Base-by-base conservation (phyloP, 331 rosid species). In the Quercus phellos region DNA sequence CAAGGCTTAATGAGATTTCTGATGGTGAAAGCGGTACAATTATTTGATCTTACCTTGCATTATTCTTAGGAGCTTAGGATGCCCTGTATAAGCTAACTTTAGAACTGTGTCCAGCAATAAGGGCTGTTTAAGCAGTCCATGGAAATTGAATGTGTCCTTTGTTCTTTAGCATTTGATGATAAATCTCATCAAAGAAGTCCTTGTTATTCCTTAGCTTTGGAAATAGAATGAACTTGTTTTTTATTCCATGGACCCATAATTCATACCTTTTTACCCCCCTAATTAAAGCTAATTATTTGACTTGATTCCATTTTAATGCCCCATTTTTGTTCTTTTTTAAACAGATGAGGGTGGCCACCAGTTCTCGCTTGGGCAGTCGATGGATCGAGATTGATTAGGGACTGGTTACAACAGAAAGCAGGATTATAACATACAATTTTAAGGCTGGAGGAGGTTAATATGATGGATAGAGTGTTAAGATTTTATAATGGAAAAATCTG, bases 21-120 rank as follows among this genome's bases (percentile, higher is more conserved):
- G 96, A 92, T 66, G 97, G 87, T 2, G 97, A 93, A 81, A 89
- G 92, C 43, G 96, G 98, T 94, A 94, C 51, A 56, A 46, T 46
- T 46, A 46, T 76, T 61, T 71, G 70, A 51, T 68, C 51, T 83
- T 55, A 26, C 59, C 78, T 68, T 70, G 68, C 42, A 32, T 46
- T 50, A 43, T 63, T 78, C 22, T 70, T 70, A 18, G 11, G 32
- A 29, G 58, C 43, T 24, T 70, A 19, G 38, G 54, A 68, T 51
- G 67, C 68, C 29, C 59, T 42, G 50, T 29, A 24, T 72, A 24
- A 66, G 76, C 73, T 50, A 68, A 46, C 26, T 24, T 56, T 18
- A 69, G 32, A 53, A 24, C 51, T 19, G 51, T 46, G 35, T 50
- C 73, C 38, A 32, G 56, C 43, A 38, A 24, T 77, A 2, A 26